phyloP scores from a whole-genome alignment of 371 early-diverging fungal genomes.

The Umbelopsis sp. region DNA sequence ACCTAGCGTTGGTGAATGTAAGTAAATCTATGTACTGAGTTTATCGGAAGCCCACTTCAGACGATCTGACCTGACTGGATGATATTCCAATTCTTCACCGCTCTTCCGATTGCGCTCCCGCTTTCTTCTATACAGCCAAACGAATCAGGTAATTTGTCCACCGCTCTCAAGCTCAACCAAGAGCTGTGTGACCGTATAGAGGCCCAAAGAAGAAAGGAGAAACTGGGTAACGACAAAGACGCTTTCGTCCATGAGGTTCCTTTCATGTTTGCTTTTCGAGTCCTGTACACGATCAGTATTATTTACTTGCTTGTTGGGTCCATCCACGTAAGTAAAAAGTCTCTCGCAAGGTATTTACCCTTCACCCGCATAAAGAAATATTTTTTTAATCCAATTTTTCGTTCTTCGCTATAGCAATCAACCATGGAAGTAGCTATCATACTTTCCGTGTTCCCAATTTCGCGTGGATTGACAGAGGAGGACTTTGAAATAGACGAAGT shows the following conservation, averaged over 20 bases:
- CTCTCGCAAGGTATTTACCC: neutral
- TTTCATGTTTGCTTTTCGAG: conserved; percentile 59
- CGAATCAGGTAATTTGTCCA: conserved; percentile 44
- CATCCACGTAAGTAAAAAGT: conserved; percentile 35
- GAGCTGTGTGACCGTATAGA: conserved; percentile 53
- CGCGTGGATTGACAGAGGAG: conserved; percentile 10
- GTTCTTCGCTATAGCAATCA: neutral
- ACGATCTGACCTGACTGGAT: too few species aligned
- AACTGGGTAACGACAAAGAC: conserved; percentile 23
- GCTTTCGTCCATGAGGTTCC: conserved; percentile 43
- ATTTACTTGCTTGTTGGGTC: conserved; percentile 54
- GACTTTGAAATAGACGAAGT: conserved; percentile 19
- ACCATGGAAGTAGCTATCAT: conserved; percentile 18
- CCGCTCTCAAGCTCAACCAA: conserved; percentile 47
- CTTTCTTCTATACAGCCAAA: neutral
- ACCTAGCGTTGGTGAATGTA: neutral
- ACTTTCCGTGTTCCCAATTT: conserved; percentile 14
- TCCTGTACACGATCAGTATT: conserved; percentile 50
- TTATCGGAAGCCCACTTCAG: neutral
- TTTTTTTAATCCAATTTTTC: neutral
- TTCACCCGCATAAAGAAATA: neutral
- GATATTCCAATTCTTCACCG: too few species aligned
- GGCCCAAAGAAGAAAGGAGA: conserved; percentile 42
- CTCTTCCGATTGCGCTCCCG: too few species aligned
- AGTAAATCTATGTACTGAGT: neutral